Evolutionary conservation across 371 early-diverging fungal species (phyloP), one percentile per base, ranked within the genome.

Genomic region (Cokeromyces recurvatus): DNA sequence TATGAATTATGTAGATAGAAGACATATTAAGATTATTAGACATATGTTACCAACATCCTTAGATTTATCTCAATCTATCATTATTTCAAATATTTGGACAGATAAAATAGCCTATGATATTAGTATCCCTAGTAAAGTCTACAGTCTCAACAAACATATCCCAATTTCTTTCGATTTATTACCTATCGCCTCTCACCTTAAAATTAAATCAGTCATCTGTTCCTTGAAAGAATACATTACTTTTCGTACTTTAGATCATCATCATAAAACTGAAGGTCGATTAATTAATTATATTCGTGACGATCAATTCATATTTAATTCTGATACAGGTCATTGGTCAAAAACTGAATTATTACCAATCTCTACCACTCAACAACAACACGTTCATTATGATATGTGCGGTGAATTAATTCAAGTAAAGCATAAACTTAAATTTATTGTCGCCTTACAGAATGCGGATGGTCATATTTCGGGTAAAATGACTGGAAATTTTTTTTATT

Each of bases 391-490:
- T 39, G 67, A 71, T 27, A 56, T 56, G 23, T 37, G 36, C 4
- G 46, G 50, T 21, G 59, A 60, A 14, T 25, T 64, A 39, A 59
- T 71, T 20, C 41, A 55, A 29, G 59, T 71, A 38, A 62, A 51
- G n/a, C 71, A 71, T 43, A 66, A 62, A 22, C 34, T 71, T 24
- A 64, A 66, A 44, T 59, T 66, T 36, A 53, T 46, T 2, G 55
- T 71, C 3, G 38, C 57, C 3, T 40, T 71, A n/a, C 29, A 54
- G 20, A 64, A 61, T 43, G 25, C 27, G 9, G 61, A 61, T 42
- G 71, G 71, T 2, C 59, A 59, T 40, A 40, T 57, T n/a, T 62
- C 59, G 25, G 66, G 70, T 70, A 70, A 47, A 45, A 17, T 22
- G 16, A 7, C 16, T 2, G n/a, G n/a, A n/a, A n/a, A n/a, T 16